phyloP scores from a whole-genome alignment of 371 early-diverging fungal genomes.

The Lichtheimia ornata region DNA sequence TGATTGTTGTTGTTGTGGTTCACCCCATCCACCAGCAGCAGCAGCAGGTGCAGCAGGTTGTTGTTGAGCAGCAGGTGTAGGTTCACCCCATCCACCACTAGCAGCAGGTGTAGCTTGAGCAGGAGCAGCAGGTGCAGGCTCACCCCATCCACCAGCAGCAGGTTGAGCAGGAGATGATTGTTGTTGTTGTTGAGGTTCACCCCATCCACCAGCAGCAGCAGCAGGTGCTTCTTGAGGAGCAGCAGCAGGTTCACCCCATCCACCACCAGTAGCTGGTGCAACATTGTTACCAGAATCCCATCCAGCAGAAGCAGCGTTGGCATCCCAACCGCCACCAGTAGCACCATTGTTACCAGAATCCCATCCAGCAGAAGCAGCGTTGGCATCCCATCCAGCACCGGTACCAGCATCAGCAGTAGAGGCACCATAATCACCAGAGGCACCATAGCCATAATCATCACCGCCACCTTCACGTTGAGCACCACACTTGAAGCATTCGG shows the following conservation, averaged over 20 bases:
- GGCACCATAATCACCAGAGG: conserved; percentile 16
- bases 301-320: conserved; percentile 22
- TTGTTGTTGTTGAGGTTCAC: no score
- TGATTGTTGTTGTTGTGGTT: not conserved
- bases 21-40: conserved; percentile 27
- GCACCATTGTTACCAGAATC: conserved; percentile 17
- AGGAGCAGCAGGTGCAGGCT: conserved; percentile 24
- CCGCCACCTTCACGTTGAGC: conserved; percentile 55
- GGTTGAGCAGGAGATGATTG: conserved; percentile 9
- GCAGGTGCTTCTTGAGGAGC: conserved; percentile 18
- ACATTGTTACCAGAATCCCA: conserved; percentile 24
- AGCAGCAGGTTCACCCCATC: conserved; percentile 28
- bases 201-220: conserved; percentile 26
- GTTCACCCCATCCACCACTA: conserved; percentile 17
- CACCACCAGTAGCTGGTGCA: conserved; percentile 19
- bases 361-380: conserved; percentile 27
- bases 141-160: conserved; percentile 36
- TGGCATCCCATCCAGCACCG: conserved; percentile 31
- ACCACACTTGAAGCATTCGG: conserved; percentile 69
- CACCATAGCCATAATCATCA: conserved; percentile 39
- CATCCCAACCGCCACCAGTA: conserved; percentile 28
- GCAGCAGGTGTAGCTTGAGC: conserved; percentile 13
- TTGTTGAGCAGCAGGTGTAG: conserved; percentile 17
- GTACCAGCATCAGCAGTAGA: conserved; percentile 13
- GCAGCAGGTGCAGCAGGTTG: conserved; percentile 13